Conservation (phyloP, 441 rosid genomes). For the Cnidoscolus chayamansa region DNA sequence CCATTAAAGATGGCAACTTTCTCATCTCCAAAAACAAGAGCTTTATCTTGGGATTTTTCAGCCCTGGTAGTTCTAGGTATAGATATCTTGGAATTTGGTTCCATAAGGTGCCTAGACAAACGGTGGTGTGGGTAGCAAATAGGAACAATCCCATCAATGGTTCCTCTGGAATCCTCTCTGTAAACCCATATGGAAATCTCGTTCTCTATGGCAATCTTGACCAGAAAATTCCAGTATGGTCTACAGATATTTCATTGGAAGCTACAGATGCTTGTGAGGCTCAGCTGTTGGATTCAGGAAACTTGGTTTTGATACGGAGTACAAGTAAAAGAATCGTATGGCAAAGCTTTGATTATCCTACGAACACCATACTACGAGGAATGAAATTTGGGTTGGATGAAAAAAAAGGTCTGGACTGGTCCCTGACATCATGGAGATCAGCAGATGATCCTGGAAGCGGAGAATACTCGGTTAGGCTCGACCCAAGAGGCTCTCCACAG, state of each 20-base stretch:
- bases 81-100: slow-evolving; percentile 1
- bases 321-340: neutral
- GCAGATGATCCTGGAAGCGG: slow-evolving; percentile 3
- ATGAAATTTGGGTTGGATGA: neutral
- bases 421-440: neutral
- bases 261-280: neutral
- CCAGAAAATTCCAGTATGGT: neutral
- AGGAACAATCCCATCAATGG: neutral
- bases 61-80: neutral
- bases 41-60: neutral
- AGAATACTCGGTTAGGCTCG: neutral
- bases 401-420: neutral
- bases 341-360: slow-evolving; percentile 15
- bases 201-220: neutral
- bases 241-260: neutral
- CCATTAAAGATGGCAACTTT: neutral
- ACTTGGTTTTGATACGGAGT: neutral
- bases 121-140: neutral
- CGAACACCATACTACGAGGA: neutral
- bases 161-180: neutral
- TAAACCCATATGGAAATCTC: neutral
- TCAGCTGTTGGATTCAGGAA: slow-evolving; percentile 6
- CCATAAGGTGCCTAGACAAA: neutral
- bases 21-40: neutral
- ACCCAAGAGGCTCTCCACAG: neutral